Evolutionary conservation across 2,329 filamentous ascomycete genomes (phyloP), one percentile per base, ranked within the genome.

Genomic region (Pseudogymnoascus sp.): DNA sequence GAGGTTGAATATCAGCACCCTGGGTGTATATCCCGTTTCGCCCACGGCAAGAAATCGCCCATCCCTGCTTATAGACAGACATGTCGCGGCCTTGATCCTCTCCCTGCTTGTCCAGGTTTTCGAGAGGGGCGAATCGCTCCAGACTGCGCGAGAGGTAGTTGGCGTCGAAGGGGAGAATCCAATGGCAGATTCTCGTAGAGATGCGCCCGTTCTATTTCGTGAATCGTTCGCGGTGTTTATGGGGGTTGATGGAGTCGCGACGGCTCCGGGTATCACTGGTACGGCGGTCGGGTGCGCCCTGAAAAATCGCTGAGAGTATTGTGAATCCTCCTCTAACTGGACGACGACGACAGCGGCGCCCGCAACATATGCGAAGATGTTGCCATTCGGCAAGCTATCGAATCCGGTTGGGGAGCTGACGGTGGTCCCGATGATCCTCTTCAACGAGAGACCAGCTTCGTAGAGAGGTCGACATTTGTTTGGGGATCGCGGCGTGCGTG

Each of bases 331-430:
- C 64, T 90, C 83, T 58, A 96, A 79, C 66, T 89, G 85, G 6
- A 92, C 90, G 15, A 97, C 83, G 0, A 99, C 90, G n/a, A 90
- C 92, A 41, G 92, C 90, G 8, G 91, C 94, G 60, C 94, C 94
- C 7, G 94, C 92, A 64, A 91, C 92, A 71, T 95, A 94, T 60
- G 91, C 91, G 73, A 97, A 96, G 57, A 79, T 79, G 60, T 76
- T 76, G 59, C 81, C 86, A 10, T 85, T 82, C 38, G 86, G 78
- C 62, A 92, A 84, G 64, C 83, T 85, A 71, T 95, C 91, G 73
- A 99, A 95, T 63, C 89, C 90, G 70, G 88, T 92, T 38, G 90
- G 86, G 3, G 88, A 89, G 65, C 79, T 83, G 64, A 90, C 92
- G 6, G 92, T 97, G 21, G 92, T 95, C 52, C 94, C 94, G 68